Evolutionary conservation across 2,329 filamentous ascomycete species (phyloP).

Genomic region (Xylariaceae sp.): DNA sequence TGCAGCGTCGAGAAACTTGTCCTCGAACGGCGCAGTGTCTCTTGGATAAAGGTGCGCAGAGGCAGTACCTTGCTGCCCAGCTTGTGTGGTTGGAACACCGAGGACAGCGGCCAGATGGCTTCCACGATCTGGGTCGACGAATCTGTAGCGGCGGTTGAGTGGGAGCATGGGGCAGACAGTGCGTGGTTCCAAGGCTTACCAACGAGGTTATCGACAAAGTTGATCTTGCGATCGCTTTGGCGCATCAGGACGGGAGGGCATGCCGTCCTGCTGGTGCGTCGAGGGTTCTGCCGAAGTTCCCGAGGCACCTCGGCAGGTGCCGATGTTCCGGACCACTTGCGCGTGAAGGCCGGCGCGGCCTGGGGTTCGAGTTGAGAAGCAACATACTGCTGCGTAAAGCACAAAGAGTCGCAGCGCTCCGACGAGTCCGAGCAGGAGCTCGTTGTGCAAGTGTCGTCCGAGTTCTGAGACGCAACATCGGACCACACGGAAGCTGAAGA

Average conservation of each 20-base stretch:
- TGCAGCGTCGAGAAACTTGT: conserved; percentile 97
- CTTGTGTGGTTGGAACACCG: conserved; percentile 67
- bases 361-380: conserved; percentile 5
- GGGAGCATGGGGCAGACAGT: conserved; percentile 10
- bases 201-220: conserved; percentile 93
- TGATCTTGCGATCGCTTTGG: conserved; percentile 85
- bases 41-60: conserved; percentile 92
- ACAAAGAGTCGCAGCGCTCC: conserved; percentile 39
- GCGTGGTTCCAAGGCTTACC: conserved; percentile 61
- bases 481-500: conserved; percentile 76
- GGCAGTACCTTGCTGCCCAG: conserved; percentile 72
- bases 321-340: not conserved
- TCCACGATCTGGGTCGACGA: conserved; percentile 96
- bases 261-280: conserved; percentile 50
- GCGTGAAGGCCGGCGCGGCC: not conserved
- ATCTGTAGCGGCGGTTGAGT: conserved; percentile 52
- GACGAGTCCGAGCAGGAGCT: conserved; percentile 49
- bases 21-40: conserved; percentile 87
- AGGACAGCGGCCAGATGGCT: conserved; percentile 91
- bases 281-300: conserved; percentile 58
- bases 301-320: conserved; percentile 39
- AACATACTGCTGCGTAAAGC: conserved; percentile 21
- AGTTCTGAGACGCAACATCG: conserved; percentile 60
- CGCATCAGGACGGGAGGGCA: conserved; percentile 71
- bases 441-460: conserved; percentile 59